Base-by-base conservation (phyloP, 352 stramenopile genomes). In the Phytophthora kernoviae region DNA sequence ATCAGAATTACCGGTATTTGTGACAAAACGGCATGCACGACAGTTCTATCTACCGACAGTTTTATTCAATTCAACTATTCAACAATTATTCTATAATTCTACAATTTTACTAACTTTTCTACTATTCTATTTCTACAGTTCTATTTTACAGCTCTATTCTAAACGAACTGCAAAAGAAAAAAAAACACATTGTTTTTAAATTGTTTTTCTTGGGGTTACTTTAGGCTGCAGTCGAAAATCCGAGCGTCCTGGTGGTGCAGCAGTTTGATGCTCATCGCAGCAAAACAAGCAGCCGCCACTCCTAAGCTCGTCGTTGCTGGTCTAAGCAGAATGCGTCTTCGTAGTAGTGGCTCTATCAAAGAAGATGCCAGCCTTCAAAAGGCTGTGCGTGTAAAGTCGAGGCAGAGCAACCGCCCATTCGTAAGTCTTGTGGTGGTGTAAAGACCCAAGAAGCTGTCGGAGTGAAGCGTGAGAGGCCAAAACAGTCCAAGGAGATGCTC, bases 251-350 rank as follows among this genome's bases (percentile, higher is more conserved):
- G 50, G 42, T 40, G 59, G 63, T 73, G 59, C 43, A 65, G 34
- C 65, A 69, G 47, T 55, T 26, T 46, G 27, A 73, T 66, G 65
- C 54, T 11, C 48, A 63, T 17, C 21, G 20, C 12, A 41, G 14
- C 48, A 2, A 12, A 36, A 45, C 46, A n/a, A 53, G 43, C 34
- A 37, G 7, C 24, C 12, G 17, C n/a, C 20, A 7, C 32, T 39
- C 40, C 36, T 37, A 47, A 52, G 5, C 24, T 4, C 39, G 9
- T 40, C 30, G 24, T 9, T 20, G 39, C 15, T n/a, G 52, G 36
- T 44, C 10, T 52, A 52, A 26, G 17, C 11, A 30, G 9, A 5
- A 81, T 85, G 77, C 77, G 75, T 39, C 62, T 79, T 30, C 71
- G 77, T 2, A 70, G 58, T 7, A 55, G 64, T 42, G 59, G 58